phyloP scores from a whole-genome alignment of 2,329 filamentous ascomycete genomes.

The Stylonectria norvegica region DNA sequence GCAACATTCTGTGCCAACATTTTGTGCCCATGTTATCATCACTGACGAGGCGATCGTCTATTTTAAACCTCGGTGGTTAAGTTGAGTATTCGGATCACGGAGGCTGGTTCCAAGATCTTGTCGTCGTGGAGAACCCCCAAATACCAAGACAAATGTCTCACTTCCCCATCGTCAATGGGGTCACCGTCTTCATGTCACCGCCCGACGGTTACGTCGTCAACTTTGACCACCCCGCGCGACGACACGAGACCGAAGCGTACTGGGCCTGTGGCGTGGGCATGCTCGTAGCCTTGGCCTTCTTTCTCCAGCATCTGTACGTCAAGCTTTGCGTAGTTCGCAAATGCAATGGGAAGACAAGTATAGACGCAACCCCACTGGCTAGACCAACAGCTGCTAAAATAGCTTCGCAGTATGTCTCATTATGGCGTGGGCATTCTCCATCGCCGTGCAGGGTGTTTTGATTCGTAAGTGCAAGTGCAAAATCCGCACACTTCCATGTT shows the following conservation, averaged over 20 bases:
- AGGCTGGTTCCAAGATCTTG: too few relatives aligned
- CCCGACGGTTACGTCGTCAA: slow-evolving; percentile 33
- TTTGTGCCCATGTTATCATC: too few relatives aligned
- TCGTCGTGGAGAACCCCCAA: too few relatives aligned
- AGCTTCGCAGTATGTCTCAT: slow-evolving; percentile 13
- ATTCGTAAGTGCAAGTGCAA: slow-evolving; percentile 22
- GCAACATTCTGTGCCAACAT: too few relatives aligned
- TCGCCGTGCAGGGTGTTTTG: slow-evolving; percentile 14
- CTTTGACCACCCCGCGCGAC: slow-evolving; percentile 31
- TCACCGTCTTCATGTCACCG: slow-evolving; percentile 18
- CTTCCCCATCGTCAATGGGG: slow-evolving; percentile 17
- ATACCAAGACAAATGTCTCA: too few relatives aligned
- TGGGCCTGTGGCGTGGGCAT: slow-evolving; percentile 17
- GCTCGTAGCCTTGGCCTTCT: slow-evolving; percentile 19
- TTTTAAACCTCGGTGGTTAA: too few relatives aligned
- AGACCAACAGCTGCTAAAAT: neutral
- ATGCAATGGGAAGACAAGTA: slow-evolving; percentile 19
- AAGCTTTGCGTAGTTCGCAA: slow-evolving; percentile 22
- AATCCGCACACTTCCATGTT: too few relatives aligned
- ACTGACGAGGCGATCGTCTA: too few relatives aligned
- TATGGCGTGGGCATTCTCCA: slow-evolving; percentile 20
- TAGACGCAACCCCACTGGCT: too few relatives aligned
- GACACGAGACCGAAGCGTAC: slow-evolving; percentile 20
- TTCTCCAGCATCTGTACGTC: slow-evolving; percentile 24
- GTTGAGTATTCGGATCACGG: too few relatives aligned